These are phyloP conservation scores for Nakazawaea holstii DNA, from an alignment of 805 yeast species.

Conservation along the genomic window DNA sequence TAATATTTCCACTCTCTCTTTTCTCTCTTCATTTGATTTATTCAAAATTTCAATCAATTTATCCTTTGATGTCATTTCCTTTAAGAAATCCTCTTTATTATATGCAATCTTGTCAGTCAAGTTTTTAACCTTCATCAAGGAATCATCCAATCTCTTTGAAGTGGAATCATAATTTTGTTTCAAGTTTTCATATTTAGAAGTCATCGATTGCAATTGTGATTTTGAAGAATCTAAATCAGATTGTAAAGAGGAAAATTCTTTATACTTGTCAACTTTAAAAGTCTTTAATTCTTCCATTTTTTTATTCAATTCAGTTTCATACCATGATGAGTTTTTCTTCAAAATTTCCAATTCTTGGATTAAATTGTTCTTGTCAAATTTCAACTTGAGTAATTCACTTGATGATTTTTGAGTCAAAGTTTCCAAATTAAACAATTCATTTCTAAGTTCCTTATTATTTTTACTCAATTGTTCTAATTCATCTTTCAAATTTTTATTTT, in stretches of 20 bases:
- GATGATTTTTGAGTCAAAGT: conserved; percentile 17
- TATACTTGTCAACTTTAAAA: conserved; percentile 22
- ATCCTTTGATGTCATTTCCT: conserved; percentile 58
- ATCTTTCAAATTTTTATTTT: conserved; percentile 28
- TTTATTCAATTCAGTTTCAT: conserved; percentile 27
- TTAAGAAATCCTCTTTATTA: conserved; percentile 44
- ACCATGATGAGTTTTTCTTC: conserved; percentile 28
- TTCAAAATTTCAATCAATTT: conserved; percentile 54
- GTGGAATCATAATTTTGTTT: conserved; percentile 30
- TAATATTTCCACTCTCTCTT: conserved; percentile 45
- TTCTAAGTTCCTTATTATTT: conserved; percentile 36
- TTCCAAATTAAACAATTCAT: conserved; percentile 30
- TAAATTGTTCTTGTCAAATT: conserved; percentile 21
- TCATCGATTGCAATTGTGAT: conserved; percentile 24
- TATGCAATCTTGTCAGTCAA: conserved; percentile 36
- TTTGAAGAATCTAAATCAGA: conserved; percentile 29
- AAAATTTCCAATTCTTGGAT: conserved; percentile 26
- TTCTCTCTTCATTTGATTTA: conserved; percentile 45
- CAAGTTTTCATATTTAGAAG: conserved; percentile 25
- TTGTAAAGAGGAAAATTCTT: conserved; percentile 25
- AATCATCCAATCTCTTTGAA: conserved; percentile 33
- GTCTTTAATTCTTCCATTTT: conserved; percentile 22
- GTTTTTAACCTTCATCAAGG: conserved; percentile 39
- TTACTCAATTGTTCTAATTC: conserved; percentile 36
- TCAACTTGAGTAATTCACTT: conserved; percentile 20